These are phyloP conservation scores for Dryadomyces quercivorus DNA, from an alignment of 2,329 filamentous ascomycete species.

Conservation along the genomic window DNA sequence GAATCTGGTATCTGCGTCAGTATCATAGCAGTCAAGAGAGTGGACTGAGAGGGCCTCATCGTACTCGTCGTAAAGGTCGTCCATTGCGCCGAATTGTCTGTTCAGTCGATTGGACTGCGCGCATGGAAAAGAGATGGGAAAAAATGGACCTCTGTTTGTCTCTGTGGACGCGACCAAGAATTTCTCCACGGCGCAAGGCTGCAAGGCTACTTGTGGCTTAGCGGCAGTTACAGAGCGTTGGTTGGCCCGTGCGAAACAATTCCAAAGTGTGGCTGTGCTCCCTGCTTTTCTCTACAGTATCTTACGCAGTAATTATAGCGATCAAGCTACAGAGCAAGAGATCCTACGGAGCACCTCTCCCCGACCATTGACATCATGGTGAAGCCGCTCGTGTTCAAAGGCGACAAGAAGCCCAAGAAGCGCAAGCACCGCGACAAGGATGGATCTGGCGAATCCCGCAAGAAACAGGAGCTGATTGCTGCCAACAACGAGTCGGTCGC, in stretches of 20 bases:
- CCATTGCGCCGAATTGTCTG: conserved; percentile 36
- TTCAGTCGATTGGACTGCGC: neutral
- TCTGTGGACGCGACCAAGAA: neutral
- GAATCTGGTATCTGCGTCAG: conserved; percentile 48
- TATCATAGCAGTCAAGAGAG: neutral
- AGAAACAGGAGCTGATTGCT: conserved; percentile 25
- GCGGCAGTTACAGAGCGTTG: neutral
- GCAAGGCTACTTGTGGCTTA: conserved; percentile 1
- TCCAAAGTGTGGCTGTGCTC: no score
- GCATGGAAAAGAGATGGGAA: neutral
- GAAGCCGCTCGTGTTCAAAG: conserved; percentile 88
- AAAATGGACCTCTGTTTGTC: neutral
- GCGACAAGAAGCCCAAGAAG: conserved; percentile 92
- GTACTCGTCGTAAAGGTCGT: conserved; percentile 95
- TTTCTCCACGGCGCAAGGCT: conserved; percentile 2
- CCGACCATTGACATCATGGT: conserved; percentile 43
- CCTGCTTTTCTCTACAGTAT: no score
- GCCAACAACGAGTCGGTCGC: conserved; percentile 25
- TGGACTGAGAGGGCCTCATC: conserved; percentile 9
- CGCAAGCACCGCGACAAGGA: conserved; percentile 58
- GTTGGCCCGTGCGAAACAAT: no score
- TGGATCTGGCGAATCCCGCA: conserved; percentile 18
- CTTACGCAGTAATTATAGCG: no score
- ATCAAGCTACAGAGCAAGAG: no score
- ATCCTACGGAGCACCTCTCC: no score